Percentiles rank a stretch among this genome's conserved stretches.
These are phyloP conservation scores for Phaseolus lunatus DNA, from an alignment of 306 rosid species.

Conservation along the genomic window DNA sequence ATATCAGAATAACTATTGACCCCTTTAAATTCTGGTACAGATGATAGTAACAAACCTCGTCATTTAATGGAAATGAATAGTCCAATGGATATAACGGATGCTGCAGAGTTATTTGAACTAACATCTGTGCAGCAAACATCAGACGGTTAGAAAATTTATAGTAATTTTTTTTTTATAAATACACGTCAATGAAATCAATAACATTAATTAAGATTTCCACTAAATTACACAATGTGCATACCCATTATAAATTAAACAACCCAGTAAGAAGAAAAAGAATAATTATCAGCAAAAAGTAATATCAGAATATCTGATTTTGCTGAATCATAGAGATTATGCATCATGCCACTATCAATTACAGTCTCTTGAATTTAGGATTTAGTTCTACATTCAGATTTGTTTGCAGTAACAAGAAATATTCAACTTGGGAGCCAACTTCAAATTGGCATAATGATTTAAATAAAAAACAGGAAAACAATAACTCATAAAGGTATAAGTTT, in stretches of 20 bases:
- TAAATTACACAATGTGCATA: background rate
- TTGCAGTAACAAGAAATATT: conserved; percentile 24
- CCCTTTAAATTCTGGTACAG: background rate
- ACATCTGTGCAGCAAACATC: conserved; percentile 64
- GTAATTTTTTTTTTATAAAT: conserved; percentile 35
- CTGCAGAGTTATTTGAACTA: conserved; percentile 79
- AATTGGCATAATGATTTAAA: conserved; percentile 9
- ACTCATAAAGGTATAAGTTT: background rate
- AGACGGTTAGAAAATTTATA: conserved; percentile 49
- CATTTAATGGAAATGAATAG: conserved; percentile 64
- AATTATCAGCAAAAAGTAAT: conserved; percentile 1
- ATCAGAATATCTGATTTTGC: conserved; percentile 6
- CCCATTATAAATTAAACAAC: conserved; percentile 12
- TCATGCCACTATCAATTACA: background rate
- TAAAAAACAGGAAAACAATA: conserved; percentile 11
- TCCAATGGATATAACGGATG: conserved; percentile 73
- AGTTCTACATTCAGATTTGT: background rate
- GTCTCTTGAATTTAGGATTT: conserved; percentile 18
- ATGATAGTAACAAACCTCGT: conserved; percentile 58
- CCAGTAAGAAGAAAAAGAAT: background rate
- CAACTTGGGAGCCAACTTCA: background rate
- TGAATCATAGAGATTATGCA: conserved; percentile 5
- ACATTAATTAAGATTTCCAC: background rate
- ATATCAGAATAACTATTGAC: background rate
- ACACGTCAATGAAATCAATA: conserved; percentile 15